Evolutionary conservation across 2,329 filamentous ascomycete species (phyloP), one percentile per base, ranked within the genome.

Genomic region (Aspergillus thermomutatus): DNA sequence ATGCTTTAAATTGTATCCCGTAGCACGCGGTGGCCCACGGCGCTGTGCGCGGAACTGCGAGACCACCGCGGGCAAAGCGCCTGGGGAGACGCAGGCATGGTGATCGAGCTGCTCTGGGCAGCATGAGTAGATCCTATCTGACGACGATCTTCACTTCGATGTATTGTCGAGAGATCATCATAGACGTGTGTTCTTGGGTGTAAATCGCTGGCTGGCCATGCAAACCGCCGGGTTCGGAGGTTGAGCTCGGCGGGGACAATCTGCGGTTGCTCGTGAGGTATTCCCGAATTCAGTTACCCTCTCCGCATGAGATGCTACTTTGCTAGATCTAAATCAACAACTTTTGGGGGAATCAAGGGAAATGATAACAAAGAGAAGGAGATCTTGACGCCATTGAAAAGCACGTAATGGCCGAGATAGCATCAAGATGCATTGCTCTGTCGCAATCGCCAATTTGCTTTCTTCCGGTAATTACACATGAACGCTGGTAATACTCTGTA

Each of bases 61-160:
- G 60, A 61, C 60, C 60, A 58, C 61, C 63, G 60, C 59, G 57
- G 57, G 60, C 55, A 55, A 66, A 63, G 58, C 64, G 71, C 59
- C 63, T 58, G 47, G 69, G 64, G 62, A 64, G 58, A 50, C 70
- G 68, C 69, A 64, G 67, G 58, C 71, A 71, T 54, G 66, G 68
- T 62, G 69, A 66, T 60, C 69, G 70, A 41, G 67, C 68, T 56
- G 72, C 69, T 69, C 70, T 68, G 62, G 70, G 69, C 63, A 76
- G 68, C 73, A 76, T 76, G 56, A 54, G 31, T 37, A 37, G 53
- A 53, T 53, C 45, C 19, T 54, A 31, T 50, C 40, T 54, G 47
- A 48, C 59, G 50, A 55, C 54, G 6, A 14, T 17, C 31, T 37
- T 37, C 19, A 53, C 40, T 47, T 9, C n/a, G 27, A 50, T 23